phyloP scores from a whole-genome alignment of 306 rosid species.

The Mucuna pruriens region DNA sequence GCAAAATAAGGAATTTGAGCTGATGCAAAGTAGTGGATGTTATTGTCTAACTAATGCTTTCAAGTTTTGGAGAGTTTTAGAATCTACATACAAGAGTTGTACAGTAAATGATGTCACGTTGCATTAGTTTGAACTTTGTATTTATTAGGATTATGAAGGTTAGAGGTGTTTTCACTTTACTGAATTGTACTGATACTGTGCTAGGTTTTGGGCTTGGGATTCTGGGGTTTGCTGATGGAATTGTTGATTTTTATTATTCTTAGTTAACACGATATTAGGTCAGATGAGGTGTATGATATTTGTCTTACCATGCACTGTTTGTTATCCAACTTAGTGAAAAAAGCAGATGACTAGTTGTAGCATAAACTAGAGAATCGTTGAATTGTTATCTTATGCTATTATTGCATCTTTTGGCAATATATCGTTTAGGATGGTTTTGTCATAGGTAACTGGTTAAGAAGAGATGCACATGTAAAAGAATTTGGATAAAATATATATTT shows the following conservation, averaged over 20 bases:
- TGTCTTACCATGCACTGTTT: background rate
- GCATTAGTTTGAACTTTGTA: constrained; percentile 1
- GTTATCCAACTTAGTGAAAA: constrained; percentile 2
- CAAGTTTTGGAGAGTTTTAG: constrained; percentile 22
- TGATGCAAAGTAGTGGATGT: constrained; percentile 37
- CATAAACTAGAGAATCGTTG: background rate
- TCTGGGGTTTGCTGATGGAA: constrained; percentile 10
- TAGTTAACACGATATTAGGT: background rate
- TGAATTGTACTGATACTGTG: background rate
- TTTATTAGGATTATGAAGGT: constrained; percentile 18
- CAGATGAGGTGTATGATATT: background rate
- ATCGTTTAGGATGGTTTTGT: background rate
- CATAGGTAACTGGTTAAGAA: background rate
- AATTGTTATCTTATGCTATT: background rate
- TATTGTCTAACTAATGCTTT: background rate
- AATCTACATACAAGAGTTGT: background rate
- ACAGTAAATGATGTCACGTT: constrained; percentile 5
- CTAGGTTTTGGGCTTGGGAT: background rate
- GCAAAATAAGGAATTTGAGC: constrained; percentile 32
- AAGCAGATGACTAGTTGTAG: background rate
- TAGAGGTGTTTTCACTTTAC: background rate
- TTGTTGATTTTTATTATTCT: constrained; percentile 6
- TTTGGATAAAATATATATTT: background rate
- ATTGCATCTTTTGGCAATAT: background rate
- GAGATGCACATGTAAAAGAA: constrained; percentile 8